Percentiles rank a stretch among this genome's conserved stretches.
phyloP scores from a whole-genome alignment of 2,329 filamentous ascomycete genomes.

The Rhytidhysteron rufulum region DNA sequence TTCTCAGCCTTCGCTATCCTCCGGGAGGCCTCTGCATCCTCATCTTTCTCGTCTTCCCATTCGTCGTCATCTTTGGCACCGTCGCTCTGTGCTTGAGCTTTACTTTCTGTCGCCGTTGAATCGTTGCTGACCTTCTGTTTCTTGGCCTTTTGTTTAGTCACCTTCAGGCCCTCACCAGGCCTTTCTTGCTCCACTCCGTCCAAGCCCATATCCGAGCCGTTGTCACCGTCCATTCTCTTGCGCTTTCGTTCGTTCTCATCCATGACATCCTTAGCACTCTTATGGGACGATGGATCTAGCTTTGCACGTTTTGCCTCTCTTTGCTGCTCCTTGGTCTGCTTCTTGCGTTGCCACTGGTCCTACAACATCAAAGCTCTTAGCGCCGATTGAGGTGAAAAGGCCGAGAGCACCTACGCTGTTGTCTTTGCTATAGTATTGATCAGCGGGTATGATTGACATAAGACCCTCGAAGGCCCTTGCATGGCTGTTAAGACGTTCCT shows the following conservation, averaged over 20 bases:
- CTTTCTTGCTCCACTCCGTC: slow-evolving; percentile 32
- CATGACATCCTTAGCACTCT: slow-evolving; percentile 90
- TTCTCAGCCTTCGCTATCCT: slow-evolving; percentile 40
- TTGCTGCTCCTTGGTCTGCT: slow-evolving; percentile 84
- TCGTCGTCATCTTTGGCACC: slow-evolving; percentile 3
- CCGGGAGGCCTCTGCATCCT: slow-evolving; percentile 14
- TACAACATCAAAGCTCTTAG: slow-evolving; percentile 35
- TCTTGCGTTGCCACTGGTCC: slow-evolving; percentile 95
- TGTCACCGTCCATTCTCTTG: slow-evolving; percentile 60
- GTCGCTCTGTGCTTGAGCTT: slow-evolving; percentile 13
- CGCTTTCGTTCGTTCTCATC: slow-evolving; percentile 79
- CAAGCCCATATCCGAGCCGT: slow-evolving; percentile 31
- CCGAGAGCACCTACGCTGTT: slow-evolving; percentile 62
- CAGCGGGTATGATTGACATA: slow-evolving; percentile 82
- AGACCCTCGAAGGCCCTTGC: slow-evolving; percentile 81
- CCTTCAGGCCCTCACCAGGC: slow-evolving; percentile 36
- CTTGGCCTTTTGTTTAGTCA: slow-evolving; percentile 28
- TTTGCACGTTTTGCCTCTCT: slow-evolving; percentile 68
- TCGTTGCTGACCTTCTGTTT: slow-evolving; percentile 39
- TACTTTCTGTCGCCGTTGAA: slow-evolving; percentile 18
- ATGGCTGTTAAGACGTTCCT: slow-evolving; percentile 54
- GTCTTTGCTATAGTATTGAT: slow-evolving; percentile 86
- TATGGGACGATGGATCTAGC: slow-evolving; percentile 84
- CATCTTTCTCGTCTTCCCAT: slow-evolving; percentile 7
- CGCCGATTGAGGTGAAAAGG: background rate